Percentiles rank a stretch among this genome's conserved stretches.
Evolutionary conservation across 345 rosid genomes (phyloP).

Genomic region (Melaleuca quinquenervia): DNA sequence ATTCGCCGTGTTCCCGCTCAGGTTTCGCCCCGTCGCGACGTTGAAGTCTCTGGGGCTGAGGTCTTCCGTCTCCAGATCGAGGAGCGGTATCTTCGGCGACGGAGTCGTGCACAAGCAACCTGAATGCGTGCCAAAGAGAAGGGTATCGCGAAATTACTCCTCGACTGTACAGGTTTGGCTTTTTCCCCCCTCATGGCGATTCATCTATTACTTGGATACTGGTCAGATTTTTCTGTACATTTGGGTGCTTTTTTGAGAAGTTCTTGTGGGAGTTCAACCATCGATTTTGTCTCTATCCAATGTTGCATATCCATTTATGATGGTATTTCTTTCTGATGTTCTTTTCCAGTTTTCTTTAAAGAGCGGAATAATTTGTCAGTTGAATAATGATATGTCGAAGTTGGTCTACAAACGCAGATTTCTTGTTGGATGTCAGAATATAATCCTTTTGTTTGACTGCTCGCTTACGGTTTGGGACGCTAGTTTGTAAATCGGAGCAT

Average conservation of each 20-base stretch:
- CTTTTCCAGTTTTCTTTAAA: neutral
- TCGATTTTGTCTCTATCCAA: neutral
- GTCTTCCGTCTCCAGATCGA: neutral
- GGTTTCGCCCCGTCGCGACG: neutral
- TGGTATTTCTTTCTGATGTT: neutral
- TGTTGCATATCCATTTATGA: neutral
- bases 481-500: neutral
- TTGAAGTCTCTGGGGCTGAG: neutral
- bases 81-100: slow-evolving; percentile 32
- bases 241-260: neutral
- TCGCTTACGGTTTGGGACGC: neutral
- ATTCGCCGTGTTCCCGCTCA: neutral
- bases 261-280: neutral
- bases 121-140: slow-evolving; percentile 9
- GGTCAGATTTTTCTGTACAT: neutral
- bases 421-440: neutral
- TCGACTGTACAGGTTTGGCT: slow-evolving; percentile 47
- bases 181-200: neutral
- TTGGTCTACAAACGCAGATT: neutral
- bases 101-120: slow-evolving; percentile 19
- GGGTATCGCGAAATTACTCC: slow-evolving; percentile 8
- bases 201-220: neutral
- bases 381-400: neutral
- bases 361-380: neutral
- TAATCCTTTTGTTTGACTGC: neutral